Base-by-base conservation (phyloP, 768 basidiomycete species). In the Boletus rubescentipes region DNA sequence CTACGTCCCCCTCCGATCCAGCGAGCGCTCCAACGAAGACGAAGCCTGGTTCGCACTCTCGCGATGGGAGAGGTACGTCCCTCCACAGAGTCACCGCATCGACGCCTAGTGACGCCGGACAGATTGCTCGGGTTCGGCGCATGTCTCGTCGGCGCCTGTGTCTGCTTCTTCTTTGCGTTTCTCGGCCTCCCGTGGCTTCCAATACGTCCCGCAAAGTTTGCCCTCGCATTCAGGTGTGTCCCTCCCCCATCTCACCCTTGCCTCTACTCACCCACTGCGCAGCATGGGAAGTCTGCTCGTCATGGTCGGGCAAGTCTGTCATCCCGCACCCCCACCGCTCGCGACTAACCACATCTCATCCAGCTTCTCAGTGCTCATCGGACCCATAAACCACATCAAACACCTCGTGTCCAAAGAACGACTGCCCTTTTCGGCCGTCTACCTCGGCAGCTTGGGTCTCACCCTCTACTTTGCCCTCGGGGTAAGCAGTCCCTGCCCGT, bases 81-180 rank as follows among this genome's bases (percentile, higher is more conserved):
- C 3, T 26, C 26, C 26, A 26, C 4, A 4, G 26, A 26, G 4
- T 26, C 26, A 26, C 4, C 26, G n/a, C n/a, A n/a, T n/a, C 26
- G 26, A 26, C 26, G 26, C 26, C 6, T 26, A 26, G 26, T 26
- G 26, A 26, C 26, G 4, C 26, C 6, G 3, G 26, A 26, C 26
- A 95, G 93, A 61, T 75, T 99, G 57, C 73, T 98, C 14, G 97
- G 93, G 9, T 99, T 99, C 69, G 83, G 90, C 40, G 89, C 83
- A 30, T 98, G 94, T 67, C 75, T 96, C 42, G 72, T 91, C 21
- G 97, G 97, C 7, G 96, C 94, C 1, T 85, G 85, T 16, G 91
- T 93, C 3, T 99, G 97, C 75, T 97, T 98, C 77, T 85, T 89
- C 61, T 86, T 97, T 37, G 84, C 92, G 15, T 98, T 97, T 73